Conservation (phyloP, 306 rosid species). For the Neltuma alba region DNA sequence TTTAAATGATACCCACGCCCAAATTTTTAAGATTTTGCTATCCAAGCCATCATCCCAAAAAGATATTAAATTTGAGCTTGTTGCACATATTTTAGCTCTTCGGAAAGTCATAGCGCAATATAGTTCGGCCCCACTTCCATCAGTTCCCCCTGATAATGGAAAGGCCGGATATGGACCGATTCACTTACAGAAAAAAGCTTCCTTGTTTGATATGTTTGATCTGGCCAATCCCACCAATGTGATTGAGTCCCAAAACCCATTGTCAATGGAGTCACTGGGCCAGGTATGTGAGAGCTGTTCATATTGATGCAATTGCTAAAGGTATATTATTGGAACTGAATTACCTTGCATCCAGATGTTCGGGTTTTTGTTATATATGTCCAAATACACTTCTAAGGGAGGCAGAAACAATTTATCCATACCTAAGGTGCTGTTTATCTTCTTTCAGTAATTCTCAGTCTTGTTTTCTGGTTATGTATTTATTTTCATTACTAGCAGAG, state of each 20-base stretch:
- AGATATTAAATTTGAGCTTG: slow-evolving; percentile 30
- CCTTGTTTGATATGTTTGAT: slow-evolving; percentile 60
- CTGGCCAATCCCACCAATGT: slow-evolving; percentile 46
- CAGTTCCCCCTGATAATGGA: slow-evolving; percentile 64
- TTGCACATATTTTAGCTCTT: slow-evolving; percentile 64
- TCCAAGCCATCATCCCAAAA: slow-evolving; percentile 25
- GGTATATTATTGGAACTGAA: slow-evolving; percentile 34
- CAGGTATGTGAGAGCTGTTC: slow-evolving; percentile 61
- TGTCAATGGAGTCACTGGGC: slow-evolving; percentile 79
- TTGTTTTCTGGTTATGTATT: slow-evolving; percentile 19
- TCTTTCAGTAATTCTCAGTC: slow-evolving; percentile 20
- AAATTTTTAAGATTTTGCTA: slow-evolving; percentile 17
- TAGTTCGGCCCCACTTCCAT: slow-evolving; percentile 58
- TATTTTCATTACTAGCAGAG: slow-evolving; percentile 1
- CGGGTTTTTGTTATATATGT: slow-evolving; percentile 72
- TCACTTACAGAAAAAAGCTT: slow-evolving; percentile 50
- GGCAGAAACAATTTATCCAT: slow-evolving; percentile 55
- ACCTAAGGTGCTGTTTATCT: slow-evolving; percentile 56
- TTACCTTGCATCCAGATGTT: slow-evolving; percentile 64
- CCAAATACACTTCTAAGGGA: slow-evolving; percentile 59
- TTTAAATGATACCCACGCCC: too few species aligned
- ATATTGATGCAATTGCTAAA: slow-evolving; percentile 29
- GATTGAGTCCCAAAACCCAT: slow-evolving; percentile 68
- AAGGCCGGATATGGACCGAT: slow-evolving; percentile 74
- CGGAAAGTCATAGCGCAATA: slow-evolving; percentile 69